Evolutionary conservation across 2,329 filamentous ascomycete species (phyloP).

Genomic region (Hymenoscyphus scutula): DNA sequence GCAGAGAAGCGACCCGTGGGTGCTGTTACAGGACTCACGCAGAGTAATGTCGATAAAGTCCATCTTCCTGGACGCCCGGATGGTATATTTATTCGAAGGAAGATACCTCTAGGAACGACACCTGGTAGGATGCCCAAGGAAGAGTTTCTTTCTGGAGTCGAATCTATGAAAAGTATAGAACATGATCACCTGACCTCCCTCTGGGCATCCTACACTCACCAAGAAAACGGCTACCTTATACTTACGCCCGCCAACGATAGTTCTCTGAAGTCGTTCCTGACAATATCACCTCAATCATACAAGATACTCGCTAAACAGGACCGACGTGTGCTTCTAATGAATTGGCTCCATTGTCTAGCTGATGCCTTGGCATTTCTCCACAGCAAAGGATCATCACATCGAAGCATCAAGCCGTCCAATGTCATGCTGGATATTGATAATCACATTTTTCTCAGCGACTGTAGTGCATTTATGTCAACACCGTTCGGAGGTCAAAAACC

Average conservation of each 20-base stretch:
- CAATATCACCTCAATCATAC: conserved; percentile 59
- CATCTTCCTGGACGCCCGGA: conserved; percentile 61
- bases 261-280: conserved; percentile 65
- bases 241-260: conserved; percentile 66
- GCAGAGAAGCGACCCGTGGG: conserved; percentile 55
- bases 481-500: conserved; percentile 44
- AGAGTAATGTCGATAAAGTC: conserved; percentile 54
- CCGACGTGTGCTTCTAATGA: conserved; percentile 59
- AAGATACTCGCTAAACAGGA: conserved; percentile 60
- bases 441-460: conserved; percentile 65
- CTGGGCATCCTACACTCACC: conserved; percentile 68
- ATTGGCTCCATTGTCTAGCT: conserved; percentile 71
- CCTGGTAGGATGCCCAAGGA: conserved; percentile 46
- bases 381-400: conserved; percentile 60
- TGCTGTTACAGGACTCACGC: conserved; percentile 39
- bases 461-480: conserved; percentile 47
- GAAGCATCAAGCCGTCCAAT: conserved; percentile 68
- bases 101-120: conserved; percentile 50
- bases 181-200: conserved; percentile 70
- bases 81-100: conserved; percentile 55
- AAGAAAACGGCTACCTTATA: conserved; percentile 61
- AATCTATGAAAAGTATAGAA: conserved; percentile 55
- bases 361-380: conserved; percentile 69
- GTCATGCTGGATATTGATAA: conserved; percentile 65
- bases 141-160: conserved; percentile 61